Evolutionary conservation across 192 early-diverging fungal species (phyloP), one percentile per base, ranked within the genome.

Genomic region (Globomyces pollinis-pini): DNA sequence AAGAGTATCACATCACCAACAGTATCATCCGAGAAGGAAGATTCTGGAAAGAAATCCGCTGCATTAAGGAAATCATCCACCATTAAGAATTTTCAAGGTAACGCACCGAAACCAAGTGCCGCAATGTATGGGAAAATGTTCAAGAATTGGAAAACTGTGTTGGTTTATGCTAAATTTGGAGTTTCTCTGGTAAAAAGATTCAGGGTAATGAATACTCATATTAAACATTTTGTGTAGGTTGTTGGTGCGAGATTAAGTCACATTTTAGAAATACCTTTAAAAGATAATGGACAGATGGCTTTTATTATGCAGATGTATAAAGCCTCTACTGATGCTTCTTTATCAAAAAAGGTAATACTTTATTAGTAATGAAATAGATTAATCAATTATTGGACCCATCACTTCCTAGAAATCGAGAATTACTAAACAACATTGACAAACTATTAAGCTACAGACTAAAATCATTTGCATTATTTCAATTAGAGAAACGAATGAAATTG

Each of bases 221-320:
- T n/a, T n/a, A n/a, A n/a, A n/a, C n/a, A n/a, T n/a, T n/a, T n/a
- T n/a, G n/a, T n/a, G n/a, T n/a, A n/a, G n/a, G n/a, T n/a, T n/a
- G n/a, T n/a, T n/a, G n/a, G n/a, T n/a, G n/a, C n/a, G n/a, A n/a
- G n/a, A n/a, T n/a, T n/a, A n/a, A n/a, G n/a, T n/a, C n/a, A 47
- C 8, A 26, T 47, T 15, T 15, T 47, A 26, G 44, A 26, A 28
- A 28, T 47, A 47, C 44, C 44, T 3, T 26, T 47, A 3, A 47
- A 26, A 28, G 15, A 21, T 26, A n/a, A 8, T 0, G 44, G 44
- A 5, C 44, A 47, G n/a, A 47, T 47, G 44, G 44, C 44, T 12
- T 47, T 47, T 26, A 47, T 47, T 0, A 47, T 47, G 44, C 44
- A 47, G 28, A 47, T 47, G 44, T 47, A 28, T 47, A 47, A 47